Conservation (phyloP, 2,329 filamentous ascomycete species). For the Sclerotinia trifoliorum region DNA sequence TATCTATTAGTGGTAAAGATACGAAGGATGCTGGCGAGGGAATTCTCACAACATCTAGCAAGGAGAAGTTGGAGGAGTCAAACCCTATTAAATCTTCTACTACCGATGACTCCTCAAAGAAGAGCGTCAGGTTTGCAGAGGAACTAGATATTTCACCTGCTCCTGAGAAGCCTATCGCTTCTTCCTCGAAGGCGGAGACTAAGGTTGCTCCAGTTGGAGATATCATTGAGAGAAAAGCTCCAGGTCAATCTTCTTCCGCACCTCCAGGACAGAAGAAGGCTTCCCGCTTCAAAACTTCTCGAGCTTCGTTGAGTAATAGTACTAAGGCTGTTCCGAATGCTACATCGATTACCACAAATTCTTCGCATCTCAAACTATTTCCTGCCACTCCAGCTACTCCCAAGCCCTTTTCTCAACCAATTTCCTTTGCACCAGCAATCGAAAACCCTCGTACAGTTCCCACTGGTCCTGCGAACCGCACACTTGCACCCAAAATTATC, state of each 20-base stretch:
- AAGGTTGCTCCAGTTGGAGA: slow-evolving; percentile 48
- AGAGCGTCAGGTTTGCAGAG: slow-evolving; percentile 79
- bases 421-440: slow-evolving; percentile 31
- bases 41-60: background rate
- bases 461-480: slow-evolving; percentile 44
- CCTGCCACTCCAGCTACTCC: slow-evolving; percentile 32
- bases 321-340: slow-evolving; percentile 25
- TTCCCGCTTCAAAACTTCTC: slow-evolving; percentile 47
- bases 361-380: slow-evolving; percentile 28
- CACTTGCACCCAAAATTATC: slow-evolving; percentile 59
- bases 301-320: slow-evolving; percentile 31
- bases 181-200: slow-evolving; percentile 21
- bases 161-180: slow-evolving; percentile 35
- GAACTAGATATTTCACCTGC: slow-evolving; percentile 66
- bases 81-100: background rate
- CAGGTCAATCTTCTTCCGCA: slow-evolving; percentile 26
- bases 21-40: slow-evolving; percentile 6
- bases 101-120: slow-evolving; percentile 44
- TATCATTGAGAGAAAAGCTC: slow-evolving; percentile 42
- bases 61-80: slow-evolving; percentile 6
- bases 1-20: slow-evolving; percentile 46
- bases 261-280: slow-evolving; percentile 39
- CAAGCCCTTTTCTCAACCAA: slow-evolving; percentile 35
- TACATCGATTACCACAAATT: slow-evolving; percentile 13
- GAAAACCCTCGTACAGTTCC: slow-evolving; percentile 32